These are phyloP conservation scores for Penicillium capsulatum DNA, from an alignment of 2,329 filamentous ascomycete genomes.

Conservation along the genomic window DNA sequence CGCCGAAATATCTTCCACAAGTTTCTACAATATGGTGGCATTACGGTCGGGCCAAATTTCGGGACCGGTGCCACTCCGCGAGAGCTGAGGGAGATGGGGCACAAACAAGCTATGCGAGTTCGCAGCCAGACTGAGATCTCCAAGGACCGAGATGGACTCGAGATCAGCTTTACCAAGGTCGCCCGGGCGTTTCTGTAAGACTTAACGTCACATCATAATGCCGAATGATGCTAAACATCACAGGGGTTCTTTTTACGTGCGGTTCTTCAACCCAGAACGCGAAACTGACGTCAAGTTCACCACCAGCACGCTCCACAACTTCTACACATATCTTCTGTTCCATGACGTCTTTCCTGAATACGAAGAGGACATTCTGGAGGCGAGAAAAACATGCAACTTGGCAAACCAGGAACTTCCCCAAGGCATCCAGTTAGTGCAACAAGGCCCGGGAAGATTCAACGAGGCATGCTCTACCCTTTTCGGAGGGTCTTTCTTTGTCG, in stretches of 20 bases:
- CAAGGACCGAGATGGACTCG: constrained; percentile 62
- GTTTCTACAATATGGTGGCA: constrained; percentile 77
- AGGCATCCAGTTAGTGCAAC: constrained; percentile 48
- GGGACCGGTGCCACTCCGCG: constrained; percentile 62
- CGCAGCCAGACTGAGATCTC: constrained; percentile 48
- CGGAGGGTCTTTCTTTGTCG: constrained; percentile 50
- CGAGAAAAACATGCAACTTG: constrained; percentile 61
- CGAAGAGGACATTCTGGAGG: constrained; percentile 60
- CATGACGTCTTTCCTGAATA: constrained; percentile 87
- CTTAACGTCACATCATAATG: not conserved
- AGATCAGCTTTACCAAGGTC: constrained; percentile 75
- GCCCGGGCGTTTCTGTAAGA: constrained; percentile 73
- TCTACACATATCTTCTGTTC: constrained; percentile 79
- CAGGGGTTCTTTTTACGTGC: constrained; percentile 56
- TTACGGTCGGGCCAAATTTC: constrained; percentile 59
- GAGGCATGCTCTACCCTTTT: constrained; percentile 67
- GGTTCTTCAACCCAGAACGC: constrained; percentile 54
- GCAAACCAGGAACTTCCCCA: constrained; percentile 65
- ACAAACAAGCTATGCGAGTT: constrained; percentile 60
- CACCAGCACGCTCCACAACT: constrained; percentile 71
- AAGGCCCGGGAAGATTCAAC: constrained; percentile 76
- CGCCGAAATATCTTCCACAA: constrained; percentile 66
- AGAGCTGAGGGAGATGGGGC: constrained; percentile 60
- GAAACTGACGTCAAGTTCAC: constrained; percentile 54
- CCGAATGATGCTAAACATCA: not conserved